Base-by-base conservation (phyloP, 139 green algal species). In the Asterochloris sp. region DNA sequence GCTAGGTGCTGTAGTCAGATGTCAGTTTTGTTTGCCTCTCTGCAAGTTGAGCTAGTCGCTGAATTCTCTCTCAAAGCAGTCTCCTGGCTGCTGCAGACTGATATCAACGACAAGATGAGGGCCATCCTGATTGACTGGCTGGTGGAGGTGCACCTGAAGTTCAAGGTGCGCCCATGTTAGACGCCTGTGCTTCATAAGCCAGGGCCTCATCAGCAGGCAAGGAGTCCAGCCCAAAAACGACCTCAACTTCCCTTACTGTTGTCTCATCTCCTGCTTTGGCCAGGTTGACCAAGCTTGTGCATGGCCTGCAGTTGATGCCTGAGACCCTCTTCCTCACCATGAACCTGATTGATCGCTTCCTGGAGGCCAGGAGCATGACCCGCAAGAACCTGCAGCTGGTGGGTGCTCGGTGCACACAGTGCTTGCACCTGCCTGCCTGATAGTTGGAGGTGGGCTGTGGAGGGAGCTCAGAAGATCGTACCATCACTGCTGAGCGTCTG, bases 111-210 rank as follows among this genome's bases (percentile, higher is more conserved):
- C 78, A 97, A 97, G 84, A 98, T 98, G 94, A 86, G 95, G 6
- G 93, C 93, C 29, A 98, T 99, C 85, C 91, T 99, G 21, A 87
- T 99, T 38, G 97, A 99, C 89, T 99, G 97, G 97, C 95, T 99
- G 27, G 95, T 99, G 14, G 97, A 99, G 88, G 97, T 99, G 14
- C 77, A 81, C 77, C 63, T 74, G 14, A 81, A 81, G 27, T 81
- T 81, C 77, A 81, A 81, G 77, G 62, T 81, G 29, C 23, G 23
- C 24, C 21, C 12, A 24, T 80, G 66, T 24, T 71, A 54, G 38
- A 6, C 38, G 6, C 38, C 38, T 54, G 38, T 6, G 38, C 38
- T 54, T 6, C 6, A 6, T 54, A 54, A 54, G 4, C 38, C 38
- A 54, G 66, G 66, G 66, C 66, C 21, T 71, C 21, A 24, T 71